Percentiles rank a stretch among this genome's conserved stretches.
These are phyloP conservation scores for Iodosphaeria phyllophila DNA, from an alignment of 2,329 filamentous ascomycete genomes.

Conservation along the genomic window DNA sequence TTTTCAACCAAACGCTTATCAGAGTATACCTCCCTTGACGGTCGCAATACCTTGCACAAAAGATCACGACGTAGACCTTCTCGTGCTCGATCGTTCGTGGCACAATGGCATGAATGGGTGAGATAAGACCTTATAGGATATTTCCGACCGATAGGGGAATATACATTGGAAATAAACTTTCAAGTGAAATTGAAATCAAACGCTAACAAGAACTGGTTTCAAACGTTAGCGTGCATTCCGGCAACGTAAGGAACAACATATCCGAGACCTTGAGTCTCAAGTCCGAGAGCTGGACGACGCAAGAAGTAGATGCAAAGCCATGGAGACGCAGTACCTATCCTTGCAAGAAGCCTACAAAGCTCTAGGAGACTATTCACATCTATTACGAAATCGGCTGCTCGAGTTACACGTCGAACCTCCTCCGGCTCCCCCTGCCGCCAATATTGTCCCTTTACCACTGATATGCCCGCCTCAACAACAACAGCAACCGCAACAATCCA, in stretches of 20 bases:
- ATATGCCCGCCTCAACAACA: conserved; percentile 11
- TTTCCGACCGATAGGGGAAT: neutral
- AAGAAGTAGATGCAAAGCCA: too few relatives aligned
- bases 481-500: conserved; percentile 1
- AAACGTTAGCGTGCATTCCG: conserved; percentile 60
- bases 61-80: conserved; percentile 4
- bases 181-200: neutral
- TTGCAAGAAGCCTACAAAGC: conserved; percentile 79
- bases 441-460: conserved; percentile 31
- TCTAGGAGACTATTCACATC: conserved; percentile 81
- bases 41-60: conserved; percentile 3
- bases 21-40: conserved; percentile 1
- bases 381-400: conserved; percentile 69
- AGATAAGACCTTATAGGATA: neutral
- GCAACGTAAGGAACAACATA: conserved; percentile 94
- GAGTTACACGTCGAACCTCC: conserved; percentile 73
- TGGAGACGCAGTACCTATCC: conserved; percentile 63
- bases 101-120: too few relatives aligned
- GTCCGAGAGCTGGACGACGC: conserved; percentile 60
- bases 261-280: conserved; percentile 91
- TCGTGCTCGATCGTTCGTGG: neutral
- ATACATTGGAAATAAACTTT: neutral
- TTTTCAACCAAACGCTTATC: too few relatives aligned
- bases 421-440: conserved; percentile 63
- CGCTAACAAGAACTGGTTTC: neutral